phyloP scores from a whole-genome alignment of 495 filamentous ascomycete genomes.

The Penicillium silybi region DNA sequence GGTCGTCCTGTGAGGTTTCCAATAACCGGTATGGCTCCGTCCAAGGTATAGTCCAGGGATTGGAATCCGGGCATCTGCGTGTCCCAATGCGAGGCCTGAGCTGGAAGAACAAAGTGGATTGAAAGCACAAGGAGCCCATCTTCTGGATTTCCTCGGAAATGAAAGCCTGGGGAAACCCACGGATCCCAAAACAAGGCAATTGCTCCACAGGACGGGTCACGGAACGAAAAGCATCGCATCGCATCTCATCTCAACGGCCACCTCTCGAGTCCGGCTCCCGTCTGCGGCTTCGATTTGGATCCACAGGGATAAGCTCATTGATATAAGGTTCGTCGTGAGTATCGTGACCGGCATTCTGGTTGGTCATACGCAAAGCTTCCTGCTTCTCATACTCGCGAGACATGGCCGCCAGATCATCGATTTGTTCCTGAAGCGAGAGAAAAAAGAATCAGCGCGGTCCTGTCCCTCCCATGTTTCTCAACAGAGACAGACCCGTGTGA shows the following conservation, averaged over 20 bases:
- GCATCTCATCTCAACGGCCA: slow-evolving; percentile 24
- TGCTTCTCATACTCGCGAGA: slow-evolving; percentile 51
- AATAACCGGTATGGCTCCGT: neutral
- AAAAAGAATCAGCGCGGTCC: slow-evolving; percentile 1
- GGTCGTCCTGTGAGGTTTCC: neutral
- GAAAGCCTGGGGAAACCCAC: no score
- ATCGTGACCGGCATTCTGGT: slow-evolving; percentile 18
- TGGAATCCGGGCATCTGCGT: neutral
- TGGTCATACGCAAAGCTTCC: slow-evolving; percentile 47
- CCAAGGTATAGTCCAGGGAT: neutral
- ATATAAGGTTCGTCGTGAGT: slow-evolving; percentile 42
- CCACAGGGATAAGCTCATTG: slow-evolving; percentile 47
- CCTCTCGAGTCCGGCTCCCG: slow-evolving; percentile 31
- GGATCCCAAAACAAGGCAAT: neutral
- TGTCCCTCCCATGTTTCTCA: neutral
- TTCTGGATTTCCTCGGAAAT: no score
- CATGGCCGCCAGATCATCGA: slow-evolving; percentile 49
- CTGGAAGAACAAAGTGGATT: neutral
- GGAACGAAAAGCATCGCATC: no score
- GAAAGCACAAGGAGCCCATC: neutral
- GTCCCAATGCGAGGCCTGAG: neutral
- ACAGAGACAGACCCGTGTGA: slow-evolving; percentile 45
- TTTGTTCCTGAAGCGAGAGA: slow-evolving; percentile 47
- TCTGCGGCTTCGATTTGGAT: slow-evolving; percentile 31
- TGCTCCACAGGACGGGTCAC: neutral